Evolutionary conservation across 805 yeast species (phyloP), one percentile per base, ranked within the genome.

Genomic region (Ogataea degrootiae): DNA sequence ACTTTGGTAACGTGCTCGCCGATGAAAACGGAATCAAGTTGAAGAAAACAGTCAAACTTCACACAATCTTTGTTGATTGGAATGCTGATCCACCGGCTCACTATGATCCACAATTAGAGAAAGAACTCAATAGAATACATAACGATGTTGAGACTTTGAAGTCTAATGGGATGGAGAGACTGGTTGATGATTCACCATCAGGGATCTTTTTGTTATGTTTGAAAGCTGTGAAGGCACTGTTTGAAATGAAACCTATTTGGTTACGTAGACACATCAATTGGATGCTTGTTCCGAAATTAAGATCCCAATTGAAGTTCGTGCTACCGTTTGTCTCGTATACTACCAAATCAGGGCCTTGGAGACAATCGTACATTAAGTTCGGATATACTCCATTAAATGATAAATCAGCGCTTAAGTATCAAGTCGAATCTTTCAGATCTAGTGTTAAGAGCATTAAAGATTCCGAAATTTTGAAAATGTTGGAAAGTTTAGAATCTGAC

Each of bases 301-400:
- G 65, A 56, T 63, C 64, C 59, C 80, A 59, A 53, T 60, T 92
- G 39, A 82, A 85, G 56, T 82, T 77, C 52, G 95, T 97, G 0
- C 64, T 94, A 43, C 96, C 98, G 0, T 84, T 87, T 62, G 85
- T 89, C 0, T 77, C 96, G 0, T 94, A 82, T 62, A 76, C 88
- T 38, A 86, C 82, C 62, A 80, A 85, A 35, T 86, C 85, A 59
- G 99, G 99, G 0, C 99, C 98, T 0, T 94, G 96, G 96, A 76
- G 98, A 57, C 89, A 88, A 50, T 80, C 94, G 11, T 89, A 85
- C 62, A 82, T 90, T 40, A 77, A 71, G 54, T 80, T 82, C 55
- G 97, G 97, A 0, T 73, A 82, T 37, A 87, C 92, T 65, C 97
- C 98, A 0, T 69, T 77, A 38, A 56, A 66, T 2, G 80, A 84